Conservation (phyloP, 192 early-diverging fungal species). For the Backusella circina region DNA sequence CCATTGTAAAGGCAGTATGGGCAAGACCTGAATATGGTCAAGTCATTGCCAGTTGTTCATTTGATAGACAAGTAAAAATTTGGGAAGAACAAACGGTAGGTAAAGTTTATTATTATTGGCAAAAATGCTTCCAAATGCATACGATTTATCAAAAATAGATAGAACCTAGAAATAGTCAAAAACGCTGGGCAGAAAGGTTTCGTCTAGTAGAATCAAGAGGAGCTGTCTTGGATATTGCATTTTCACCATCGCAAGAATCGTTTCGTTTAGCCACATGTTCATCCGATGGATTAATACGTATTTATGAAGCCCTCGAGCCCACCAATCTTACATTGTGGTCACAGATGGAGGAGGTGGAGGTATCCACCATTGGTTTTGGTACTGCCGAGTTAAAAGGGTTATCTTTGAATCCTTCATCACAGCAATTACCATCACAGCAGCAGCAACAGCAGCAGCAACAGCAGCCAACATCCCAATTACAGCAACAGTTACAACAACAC, state of each 20-base stretch:
- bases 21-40: conserved; percentile 98
- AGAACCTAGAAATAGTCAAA: conserved; percentile 54
- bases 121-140: not conserved
- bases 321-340: conserved; percentile 77
- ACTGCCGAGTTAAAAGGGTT: not conserved
- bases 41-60: conserved; percentile 86
- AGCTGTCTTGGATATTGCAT: conserved; percentile 84
- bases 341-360: conserved; percentile 59
- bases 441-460: not conserved
- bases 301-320: conserved; percentile 85
- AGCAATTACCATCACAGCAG: not conserved
- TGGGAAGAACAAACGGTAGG: conserved; percentile 80
- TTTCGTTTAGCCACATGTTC: conserved; percentile 76
- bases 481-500: conserved; percentile 14
- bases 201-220: conserved; percentile 64
- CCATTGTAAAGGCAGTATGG: conserved; percentile 83
- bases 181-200: conserved; percentile 66
- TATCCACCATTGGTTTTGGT: conserved; percentile 2
- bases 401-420: not conserved
- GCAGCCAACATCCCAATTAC: not conserved
- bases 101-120: not conserved
- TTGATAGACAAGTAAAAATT: conserved; percentile 86
- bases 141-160: not conserved
- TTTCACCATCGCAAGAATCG: conserved; percentile 80
- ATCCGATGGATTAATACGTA: conserved; percentile 79